Percentiles rank a stretch among this genome's conserved stretches.
These are phyloP conservation scores for Lodderomyces jiufengensis DNA, from an alignment of 1,139 yeast genomes.

Conservation along the genomic window DNA sequence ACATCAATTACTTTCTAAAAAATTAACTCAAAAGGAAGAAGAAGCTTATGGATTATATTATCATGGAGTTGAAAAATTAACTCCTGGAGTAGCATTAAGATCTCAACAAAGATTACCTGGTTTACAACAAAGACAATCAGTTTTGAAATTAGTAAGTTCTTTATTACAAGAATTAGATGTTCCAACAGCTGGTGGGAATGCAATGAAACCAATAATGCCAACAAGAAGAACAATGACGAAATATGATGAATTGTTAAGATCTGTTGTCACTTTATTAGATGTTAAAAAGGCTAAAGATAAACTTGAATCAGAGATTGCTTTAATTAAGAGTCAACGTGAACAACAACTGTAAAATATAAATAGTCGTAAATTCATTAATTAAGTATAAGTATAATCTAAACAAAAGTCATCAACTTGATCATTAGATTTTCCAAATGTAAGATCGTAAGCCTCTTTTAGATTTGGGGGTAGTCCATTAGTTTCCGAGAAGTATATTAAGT, in stretches of 20 bases:
- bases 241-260: constrained; percentile 73
- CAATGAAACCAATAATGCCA: constrained; percentile 79
- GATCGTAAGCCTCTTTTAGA: no score
- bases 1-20: constrained; percentile 47
- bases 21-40: constrained; percentile 74
- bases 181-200: constrained; percentile 54
- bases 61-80: constrained; percentile 69
- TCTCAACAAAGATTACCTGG: constrained; percentile 55
- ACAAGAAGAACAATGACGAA: constrained; percentile 75
- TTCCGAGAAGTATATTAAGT: no score
- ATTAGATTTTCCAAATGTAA: no score
- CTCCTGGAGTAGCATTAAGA: constrained; percentile 76
- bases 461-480: no score
- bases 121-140: constrained; percentile 50
- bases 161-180: constrained; percentile 76
- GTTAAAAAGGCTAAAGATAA: constrained; percentile 86
- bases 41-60: constrained; percentile 81
- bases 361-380: no score
- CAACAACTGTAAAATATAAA: constrained; percentile 19
- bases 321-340: constrained; percentile 51
- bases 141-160: constrained; percentile 72
- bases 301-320: constrained; percentile 71
- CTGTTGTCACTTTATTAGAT: constrained; percentile 73
- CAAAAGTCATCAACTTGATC: no score
- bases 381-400: no score